Evolutionary conservation across 2,329 filamentous ascomycete species (phyloP).

Genomic region (Colletotrichum phormii): DNA sequence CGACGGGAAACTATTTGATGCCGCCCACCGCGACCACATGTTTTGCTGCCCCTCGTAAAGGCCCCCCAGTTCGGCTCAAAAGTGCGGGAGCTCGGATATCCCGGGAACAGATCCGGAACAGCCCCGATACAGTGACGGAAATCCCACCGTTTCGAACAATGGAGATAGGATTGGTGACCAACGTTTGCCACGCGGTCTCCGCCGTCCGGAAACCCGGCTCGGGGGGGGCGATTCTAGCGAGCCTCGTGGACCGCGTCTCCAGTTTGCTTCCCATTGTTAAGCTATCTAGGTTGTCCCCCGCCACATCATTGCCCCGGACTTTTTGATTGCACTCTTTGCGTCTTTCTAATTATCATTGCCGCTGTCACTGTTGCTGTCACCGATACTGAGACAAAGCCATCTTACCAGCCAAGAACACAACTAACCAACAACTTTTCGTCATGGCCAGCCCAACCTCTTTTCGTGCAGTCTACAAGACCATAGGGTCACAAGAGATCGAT

Average conservation of each 20-base stretch:
- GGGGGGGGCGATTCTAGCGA: slow-evolving; percentile 14
- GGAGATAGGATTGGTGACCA: not conserved
- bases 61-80: not conserved
- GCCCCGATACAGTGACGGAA: not conserved
- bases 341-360: not conserved
- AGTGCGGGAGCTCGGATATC: not conserved
- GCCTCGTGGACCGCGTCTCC: not conserved
- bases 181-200: slow-evolving; percentile 11
- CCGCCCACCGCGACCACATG: slow-evolving; percentile 9
- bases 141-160: not conserved
- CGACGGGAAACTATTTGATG: not conserved
- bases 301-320: slow-evolving; percentile 16
- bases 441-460: slow-evolving; percentile 38
- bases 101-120: not conserved
- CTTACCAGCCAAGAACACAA: not conserved
- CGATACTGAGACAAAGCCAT: not conserved
- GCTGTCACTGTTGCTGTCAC: not conserved
- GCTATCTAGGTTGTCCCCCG: slow-evolving; percentile 28
- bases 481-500: slow-evolving; percentile 44
- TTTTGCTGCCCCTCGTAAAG: not conserved
- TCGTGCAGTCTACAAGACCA: slow-evolving; percentile 44
- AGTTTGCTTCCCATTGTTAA: not conserved
- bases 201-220: slow-evolving; percentile 16
- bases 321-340: not conserved
- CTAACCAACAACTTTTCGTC: not conserved